Base-by-base conservation (phyloP, 176 grass and related monocot species). In the Oryza longistaminata region DNA sequence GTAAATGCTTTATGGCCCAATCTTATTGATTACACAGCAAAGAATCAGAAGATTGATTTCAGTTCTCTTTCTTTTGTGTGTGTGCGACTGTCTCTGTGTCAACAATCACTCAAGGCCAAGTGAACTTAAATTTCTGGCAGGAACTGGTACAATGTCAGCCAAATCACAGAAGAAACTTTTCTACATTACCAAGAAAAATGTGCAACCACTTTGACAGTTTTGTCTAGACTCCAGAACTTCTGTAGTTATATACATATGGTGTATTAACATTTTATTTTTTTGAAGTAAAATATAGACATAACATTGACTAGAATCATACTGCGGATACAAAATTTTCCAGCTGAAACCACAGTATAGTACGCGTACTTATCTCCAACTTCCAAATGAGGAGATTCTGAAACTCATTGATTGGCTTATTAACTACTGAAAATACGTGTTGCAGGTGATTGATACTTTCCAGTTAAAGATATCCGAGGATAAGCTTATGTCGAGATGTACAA, bases 401-500 rank as follows among this genome's bases (percentile, higher is more conserved):
- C 5, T 42, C 17, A 50, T n/a, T 70, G n/a, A 68, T 87, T 66
- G 2, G 33, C 80, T 87, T 68, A 76, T 73, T 86, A 83, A 79
- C 62, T 77, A 62, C 58, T 11, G 22, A 62, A 62, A 6, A 58
- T 81, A 29, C 25, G 67, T 88, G 42, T 86, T 61, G 17, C 79
- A 99, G 96, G 93, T 99, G 68, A 99, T 99, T 85, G 79, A 91
- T 39, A 92, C 76, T 9, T 99, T 99, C 89, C 77, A 89, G 73
- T 88, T 99, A 89, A 99, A 90, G 79, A 99, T 99, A 29, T 94
- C 93, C 1, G 88, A 99, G 81, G 90, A 94, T 66, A 60, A 85
- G 71, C 93, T 98, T 40, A 96, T 96, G 96, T 94, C 96, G 7
- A 96, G 96, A 87, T 99, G 96, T 81, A 96, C 93, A 79, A 99